phyloP scores from a whole-genome alignment of 116 monocot species.

The Papilionanthe hybrid region DNA sequence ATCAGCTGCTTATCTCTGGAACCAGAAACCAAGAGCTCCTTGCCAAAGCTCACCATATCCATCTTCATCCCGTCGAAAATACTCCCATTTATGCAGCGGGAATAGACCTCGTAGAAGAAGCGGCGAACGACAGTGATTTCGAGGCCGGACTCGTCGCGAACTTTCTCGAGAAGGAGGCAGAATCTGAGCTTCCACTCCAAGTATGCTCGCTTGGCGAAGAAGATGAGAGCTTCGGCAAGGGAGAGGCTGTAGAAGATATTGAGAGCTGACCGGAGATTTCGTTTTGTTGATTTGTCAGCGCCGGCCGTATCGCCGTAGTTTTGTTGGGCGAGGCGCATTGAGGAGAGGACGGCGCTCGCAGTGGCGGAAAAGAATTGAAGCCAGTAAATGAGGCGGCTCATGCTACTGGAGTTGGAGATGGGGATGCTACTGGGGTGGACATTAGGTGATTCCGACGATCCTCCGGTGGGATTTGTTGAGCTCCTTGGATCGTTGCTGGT shows the following conservation, averaged over 20 bases:
- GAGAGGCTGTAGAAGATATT: no score
- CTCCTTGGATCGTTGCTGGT: no score
- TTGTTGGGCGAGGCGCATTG: no score
- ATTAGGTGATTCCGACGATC: slow-evolving; percentile 11
- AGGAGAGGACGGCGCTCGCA: no score
- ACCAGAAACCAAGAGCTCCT: slow-evolving; percentile 30
- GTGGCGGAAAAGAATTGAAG: no score
- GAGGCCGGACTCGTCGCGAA: slow-evolving; percentile 21
- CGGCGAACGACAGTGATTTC: slow-evolving; percentile 15
- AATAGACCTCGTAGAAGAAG: slow-evolving; percentile 65
- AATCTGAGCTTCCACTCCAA: slow-evolving; percentile 36
- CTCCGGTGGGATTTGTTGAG: slow-evolving; percentile 3
- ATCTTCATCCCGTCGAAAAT: no score
- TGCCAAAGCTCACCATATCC: slow-evolving; percentile 49
- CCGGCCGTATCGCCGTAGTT: no score
- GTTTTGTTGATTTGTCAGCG: no score
- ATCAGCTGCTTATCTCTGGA: slow-evolving; percentile 67
- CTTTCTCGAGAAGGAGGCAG: slow-evolving; percentile 16
- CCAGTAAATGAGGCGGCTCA: no score
- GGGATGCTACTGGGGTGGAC: slow-evolving; percentile 21
- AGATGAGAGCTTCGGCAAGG: no score
- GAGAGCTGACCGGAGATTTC: no score
- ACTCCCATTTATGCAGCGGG: no score
- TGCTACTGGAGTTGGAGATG: slow-evolving; percentile 20
- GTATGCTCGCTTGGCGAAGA: slow-evolving; percentile 34